Conservation (phyloP, 2,329 filamentous ascomycete species). For the Pleurostoma richardsiae region DNA sequence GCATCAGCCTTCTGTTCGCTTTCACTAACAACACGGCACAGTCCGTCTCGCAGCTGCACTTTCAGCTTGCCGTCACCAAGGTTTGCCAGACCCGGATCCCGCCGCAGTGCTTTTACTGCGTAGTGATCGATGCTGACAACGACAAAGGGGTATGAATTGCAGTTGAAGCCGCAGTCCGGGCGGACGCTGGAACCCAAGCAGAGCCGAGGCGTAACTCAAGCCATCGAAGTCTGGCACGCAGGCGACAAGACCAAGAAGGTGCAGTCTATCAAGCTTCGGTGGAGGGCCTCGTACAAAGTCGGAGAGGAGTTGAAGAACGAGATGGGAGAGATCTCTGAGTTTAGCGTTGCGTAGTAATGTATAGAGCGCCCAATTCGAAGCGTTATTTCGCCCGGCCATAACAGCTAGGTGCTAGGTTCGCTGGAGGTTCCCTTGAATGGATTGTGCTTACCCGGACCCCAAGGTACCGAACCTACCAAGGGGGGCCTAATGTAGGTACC, state of each 20-base stretch:
- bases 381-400: no score
- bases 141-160: constrained; percentile 68
- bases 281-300: constrained; percentile 77
- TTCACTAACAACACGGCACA: constrained; percentile 78
- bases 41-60: constrained; percentile 74
- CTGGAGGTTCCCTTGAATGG: no score
- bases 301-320: constrained; percentile 65
- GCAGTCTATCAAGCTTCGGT: constrained; percentile 79
- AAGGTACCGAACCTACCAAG: no score
- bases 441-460: no score
- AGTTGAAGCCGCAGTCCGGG: constrained; percentile 80
- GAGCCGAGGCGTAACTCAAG: constrained; percentile 72
- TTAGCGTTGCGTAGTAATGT: constrained; percentile 61
- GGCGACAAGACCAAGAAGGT: constrained; percentile 66
- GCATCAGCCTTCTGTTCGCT: constrained; percentile 67
- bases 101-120: not conserved
- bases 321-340: constrained; percentile 76
- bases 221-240: constrained; percentile 69
- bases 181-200: constrained; percentile 70
- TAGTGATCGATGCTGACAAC: not conserved
- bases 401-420: no score
- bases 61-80: constrained; percentile 91
- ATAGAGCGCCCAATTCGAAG: no score
- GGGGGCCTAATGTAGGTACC: no score
- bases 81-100: constrained; percentile 37